Conservation (phyloP, 2,329 filamentous ascomycete species). For the Neopestalotiopsis rosae region DNA sequence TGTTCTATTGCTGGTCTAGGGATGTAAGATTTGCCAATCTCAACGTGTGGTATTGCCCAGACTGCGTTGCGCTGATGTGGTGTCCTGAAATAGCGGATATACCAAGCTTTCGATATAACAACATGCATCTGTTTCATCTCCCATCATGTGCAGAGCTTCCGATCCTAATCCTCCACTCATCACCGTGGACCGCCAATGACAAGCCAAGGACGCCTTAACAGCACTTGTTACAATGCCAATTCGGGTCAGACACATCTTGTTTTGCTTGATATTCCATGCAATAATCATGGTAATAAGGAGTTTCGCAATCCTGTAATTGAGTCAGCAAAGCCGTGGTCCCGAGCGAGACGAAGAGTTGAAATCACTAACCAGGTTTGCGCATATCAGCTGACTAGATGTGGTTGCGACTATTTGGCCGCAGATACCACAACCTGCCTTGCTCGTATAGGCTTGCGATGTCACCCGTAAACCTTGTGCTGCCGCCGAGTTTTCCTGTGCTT, state of each 20-base stretch:
- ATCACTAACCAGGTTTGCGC: constrained; percentile 53
- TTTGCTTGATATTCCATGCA: constrained; percentile 47
- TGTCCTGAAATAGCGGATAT: no score
- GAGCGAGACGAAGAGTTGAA: not conserved
- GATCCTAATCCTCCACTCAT: not conserved
- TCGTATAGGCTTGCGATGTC: constrained; percentile 36
- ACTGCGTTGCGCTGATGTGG: no score
- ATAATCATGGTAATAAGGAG: constrained; percentile 53
- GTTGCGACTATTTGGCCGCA: constrained; percentile 54
- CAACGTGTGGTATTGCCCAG: no score
- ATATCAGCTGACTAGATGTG: constrained; percentile 52
- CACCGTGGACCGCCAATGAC: not conserved
- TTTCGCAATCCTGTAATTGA: constrained; percentile 44
- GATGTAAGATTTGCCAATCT: no score
- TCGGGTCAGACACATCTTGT: constrained; percentile 40
- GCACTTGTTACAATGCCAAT: constrained; percentile 54
- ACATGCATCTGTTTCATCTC: no score
- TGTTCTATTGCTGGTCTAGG: no score
- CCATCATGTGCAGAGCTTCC: not conserved
- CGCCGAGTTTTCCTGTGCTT: constrained; percentile 29
- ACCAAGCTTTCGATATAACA: no score
- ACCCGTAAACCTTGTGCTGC: constrained; percentile 36
- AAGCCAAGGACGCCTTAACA: constrained; percentile 15
- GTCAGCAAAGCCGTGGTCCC: constrained; percentile 21
- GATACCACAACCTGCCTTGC: constrained; percentile 50